phyloP scores from a whole-genome alignment of 2,329 filamentous ascomycete genomes.

The Fusarium camptoceras region DNA sequence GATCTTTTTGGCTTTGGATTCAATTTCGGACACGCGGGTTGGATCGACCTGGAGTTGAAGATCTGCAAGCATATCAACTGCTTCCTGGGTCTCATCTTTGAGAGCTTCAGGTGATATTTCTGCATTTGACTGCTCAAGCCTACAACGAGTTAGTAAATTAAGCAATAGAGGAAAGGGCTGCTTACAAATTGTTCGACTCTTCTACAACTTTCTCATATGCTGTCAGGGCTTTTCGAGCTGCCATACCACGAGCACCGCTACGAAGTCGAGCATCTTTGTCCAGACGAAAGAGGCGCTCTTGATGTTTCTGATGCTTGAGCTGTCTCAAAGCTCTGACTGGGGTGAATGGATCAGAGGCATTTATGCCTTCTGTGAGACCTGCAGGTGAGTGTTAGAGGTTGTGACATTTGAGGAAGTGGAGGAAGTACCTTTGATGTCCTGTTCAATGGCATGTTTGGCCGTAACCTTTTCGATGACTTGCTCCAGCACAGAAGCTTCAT shows the following conservation, averaged over 20 bases:
- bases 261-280: conserved; percentile 79
- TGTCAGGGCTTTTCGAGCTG: conserved; percentile 79
- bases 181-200: conserved; percentile 64
- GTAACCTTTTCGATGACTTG: conserved; percentile 74
- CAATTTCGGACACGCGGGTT: conserved; percentile 71
- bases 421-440: conserved; percentile 69
- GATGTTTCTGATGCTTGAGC: conserved; percentile 71
- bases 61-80: conserved; percentile 75
- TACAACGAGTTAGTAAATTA: conserved; percentile 30
- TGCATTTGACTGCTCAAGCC: conserved; percentile 63
- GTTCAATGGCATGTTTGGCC: conserved; percentile 66
- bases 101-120: conserved; percentile 68
- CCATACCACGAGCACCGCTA: conserved; percentile 79
- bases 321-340: conserved; percentile 71
- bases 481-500: conserved; percentile 66
- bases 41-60: conserved; percentile 76
- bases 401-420: fast-evolving
- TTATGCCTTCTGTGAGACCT: conserved; percentile 71
- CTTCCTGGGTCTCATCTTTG: conserved; percentile 75
- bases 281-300: conserved; percentile 72
- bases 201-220: conserved; percentile 75
- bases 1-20: conserved; percentile 73
- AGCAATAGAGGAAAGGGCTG: conserved; percentile 29
- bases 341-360: conserved; percentile 65
- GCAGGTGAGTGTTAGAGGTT: not conserved